Percentiles rank a stretch among this genome's conserved stretches.
Evolutionary conservation across 352 stramenopile genomes (phyloP).

Genomic region (Phytopythium cucurbitacearum): DNA sequence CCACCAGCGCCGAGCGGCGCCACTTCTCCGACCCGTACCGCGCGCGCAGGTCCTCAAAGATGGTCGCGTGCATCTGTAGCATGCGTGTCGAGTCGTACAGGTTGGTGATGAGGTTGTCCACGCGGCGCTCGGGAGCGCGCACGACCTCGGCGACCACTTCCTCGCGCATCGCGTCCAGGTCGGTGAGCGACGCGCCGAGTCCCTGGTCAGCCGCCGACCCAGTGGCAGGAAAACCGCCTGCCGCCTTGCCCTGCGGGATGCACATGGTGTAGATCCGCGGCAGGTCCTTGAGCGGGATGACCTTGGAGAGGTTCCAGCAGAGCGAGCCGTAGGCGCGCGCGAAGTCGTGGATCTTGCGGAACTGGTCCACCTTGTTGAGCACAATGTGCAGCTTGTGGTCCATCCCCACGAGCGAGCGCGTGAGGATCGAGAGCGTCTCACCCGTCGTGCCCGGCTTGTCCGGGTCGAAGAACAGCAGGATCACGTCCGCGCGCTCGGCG

Average conservation of each 20-base stretch:
- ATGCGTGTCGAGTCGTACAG: slow-evolving; percentile 91
- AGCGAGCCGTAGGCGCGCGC: slow-evolving; percentile 97
- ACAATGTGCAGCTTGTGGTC: slow-evolving; percentile 99
- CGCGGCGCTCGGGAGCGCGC: slow-evolving; percentile 94
- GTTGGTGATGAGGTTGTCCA: slow-evolving; percentile 99
- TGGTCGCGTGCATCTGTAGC: slow-evolving; percentile 94
- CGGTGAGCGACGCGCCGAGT: slow-evolving; percentile 81
- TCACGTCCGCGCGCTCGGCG: slow-evolving; percentile 97
- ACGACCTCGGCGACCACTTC: slow-evolving; percentile 98
- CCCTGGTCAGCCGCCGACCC: slow-evolving; percentile 28
- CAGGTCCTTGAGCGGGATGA: slow-evolving; percentile 99
- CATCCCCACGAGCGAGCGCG: slow-evolving; percentile 95
- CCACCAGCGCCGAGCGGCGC: slow-evolving; percentile 64
- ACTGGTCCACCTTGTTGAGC: slow-evolving; percentile 99
- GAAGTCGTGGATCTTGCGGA: slow-evolving; percentile 99
- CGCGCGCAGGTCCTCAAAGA: slow-evolving; percentile 80
- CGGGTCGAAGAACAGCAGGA: slow-evolving; percentile 99
- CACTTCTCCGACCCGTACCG: slow-evolving; percentile 79
- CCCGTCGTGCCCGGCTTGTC: slow-evolving; percentile 99
- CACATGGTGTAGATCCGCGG: slow-evolving; percentile 99
- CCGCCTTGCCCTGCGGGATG: slow-evolving; percentile 85
- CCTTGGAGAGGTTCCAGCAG: slow-evolving; percentile 98
- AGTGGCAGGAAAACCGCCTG: slow-evolving; percentile 29
- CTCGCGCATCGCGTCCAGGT: slow-evolving; percentile 95
- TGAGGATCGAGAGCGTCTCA: slow-evolving; percentile 97